These are phyloP conservation scores for Hypoxylon subgilvum DNA, from an alignment of 495 filamentous ascomycete species.

Conservation along the genomic window DNA sequence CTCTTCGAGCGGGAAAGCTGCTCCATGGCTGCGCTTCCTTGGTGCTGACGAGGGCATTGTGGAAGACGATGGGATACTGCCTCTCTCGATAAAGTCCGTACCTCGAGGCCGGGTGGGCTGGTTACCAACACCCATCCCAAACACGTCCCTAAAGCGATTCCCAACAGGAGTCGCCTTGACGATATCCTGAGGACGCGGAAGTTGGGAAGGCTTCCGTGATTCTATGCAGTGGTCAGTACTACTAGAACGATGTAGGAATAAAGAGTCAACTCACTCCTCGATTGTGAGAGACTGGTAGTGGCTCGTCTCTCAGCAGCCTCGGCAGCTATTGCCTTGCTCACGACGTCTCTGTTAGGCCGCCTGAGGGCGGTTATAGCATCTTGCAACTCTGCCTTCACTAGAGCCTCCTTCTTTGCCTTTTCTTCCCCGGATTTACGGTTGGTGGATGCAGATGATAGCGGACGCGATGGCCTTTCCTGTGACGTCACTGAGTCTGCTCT, in stretches of 20 bases:
- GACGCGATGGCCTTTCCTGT: slow-evolving; percentile 42
- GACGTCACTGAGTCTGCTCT: slow-evolving; percentile 47
- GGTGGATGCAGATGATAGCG: not conserved
- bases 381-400: slow-evolving; percentile 78
- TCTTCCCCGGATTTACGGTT: slow-evolving; percentile 52
- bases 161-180: slow-evolving; percentile 79
- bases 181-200: slow-evolving; percentile 60
- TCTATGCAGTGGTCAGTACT: slow-evolving; percentile 52
- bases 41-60: slow-evolving; percentile 46
- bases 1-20: slow-evolving; percentile 24
- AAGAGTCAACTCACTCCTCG: slow-evolving; percentile 47
- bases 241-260: not conserved
- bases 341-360: slow-evolving; percentile 83
- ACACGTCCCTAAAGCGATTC: slow-evolving; percentile 57
- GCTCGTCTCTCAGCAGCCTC: slow-evolving; percentile 71
- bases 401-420: slow-evolving; percentile 75
- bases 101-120: slow-evolving; percentile 12
- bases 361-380: slow-evolving; percentile 82
- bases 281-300: slow-evolving; percentile 43
- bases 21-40: slow-evolving; percentile 40
- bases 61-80: slow-evolving; percentile 21
- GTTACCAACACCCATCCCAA: slow-evolving; percentile 25
- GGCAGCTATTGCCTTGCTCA: slow-evolving; percentile 71
- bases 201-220: slow-evolving; percentile 69
- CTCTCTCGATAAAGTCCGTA: slow-evolving; percentile 32